Evolutionary conservation across 225 moss, liverwort and hornwort species (phyloP), one percentile per base, ranked within the genome.

Genomic region (Pleurozium schreberi): DNA sequence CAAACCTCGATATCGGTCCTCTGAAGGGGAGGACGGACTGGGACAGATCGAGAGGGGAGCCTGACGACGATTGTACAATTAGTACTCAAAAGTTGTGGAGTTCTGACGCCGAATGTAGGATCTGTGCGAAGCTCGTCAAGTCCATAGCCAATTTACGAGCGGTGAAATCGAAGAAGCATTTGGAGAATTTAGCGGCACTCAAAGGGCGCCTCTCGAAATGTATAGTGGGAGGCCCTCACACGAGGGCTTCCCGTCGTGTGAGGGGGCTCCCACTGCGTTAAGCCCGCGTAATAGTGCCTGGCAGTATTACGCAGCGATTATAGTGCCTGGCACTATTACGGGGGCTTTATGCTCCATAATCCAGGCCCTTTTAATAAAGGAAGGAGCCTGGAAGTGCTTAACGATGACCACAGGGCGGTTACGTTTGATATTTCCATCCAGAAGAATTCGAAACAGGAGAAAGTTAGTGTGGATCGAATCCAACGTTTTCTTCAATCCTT

Each of bases 401-500:
- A n/a, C n/a, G n/a, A n/a, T n/a, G n/a, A n/a, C n/a, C n/a, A n/a
- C n/a, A n/a, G n/a, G n/a, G n/a, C n/a, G n/a, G n/a, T n/a, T n/a
- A n/a, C n/a, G n/a, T n/a, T 45, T 45, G 11, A 2, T 45, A 10
- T 74, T 47, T 74, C 2, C 11, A 47, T 74, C 4, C 4, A 71
- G 45, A 16, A 16, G 28, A 43, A 43, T 27, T 28, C 14, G 45
- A 73, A 45, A 30, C 45, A 45, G 30, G 30, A 45, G 74, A 27
- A 18, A 70, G 10, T 45, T 28, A 30, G 18, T 31, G 74, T 18
- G 47, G 30, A 74, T 45, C 11, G 30, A 73, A 47, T 74, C 30
- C 47, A 49, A 1, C 88, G 47, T 95, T 79, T 96, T 96, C 82
- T 65, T 55, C 3, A 91, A 96, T 79, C 92, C 94, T 6, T 92